Evolutionary conservation across 495 filamentous ascomycete genomes (phyloP).

Genomic region (Trichodelitschia bisporula): DNA sequence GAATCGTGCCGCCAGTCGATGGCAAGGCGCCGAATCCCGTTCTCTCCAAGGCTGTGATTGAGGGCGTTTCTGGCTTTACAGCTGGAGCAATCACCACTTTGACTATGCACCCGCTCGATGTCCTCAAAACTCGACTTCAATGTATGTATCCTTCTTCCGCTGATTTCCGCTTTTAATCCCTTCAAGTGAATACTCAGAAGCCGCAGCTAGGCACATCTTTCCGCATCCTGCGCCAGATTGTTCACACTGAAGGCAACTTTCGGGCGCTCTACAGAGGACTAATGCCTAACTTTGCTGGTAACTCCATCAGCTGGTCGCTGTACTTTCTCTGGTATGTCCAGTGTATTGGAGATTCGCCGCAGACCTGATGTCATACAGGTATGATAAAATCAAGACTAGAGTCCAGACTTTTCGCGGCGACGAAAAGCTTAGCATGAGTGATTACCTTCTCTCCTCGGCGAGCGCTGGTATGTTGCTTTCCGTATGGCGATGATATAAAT

Average conservation of each 20-base stretch:
- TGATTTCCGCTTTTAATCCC: conserved; percentile 15
- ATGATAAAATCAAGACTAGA: conserved; percentile 29
- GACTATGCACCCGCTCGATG: conserved; percentile 65
- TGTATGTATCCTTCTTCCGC: conserved; percentile 25
- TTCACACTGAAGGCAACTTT: conserved; percentile 29
- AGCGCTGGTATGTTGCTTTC: not conserved
- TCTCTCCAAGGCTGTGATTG: conserved; percentile 55
- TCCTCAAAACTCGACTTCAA: conserved; percentile 90
- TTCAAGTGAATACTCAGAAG: not conserved
- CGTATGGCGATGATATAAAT: too few species aligned
- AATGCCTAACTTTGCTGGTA: conserved; percentile 73
- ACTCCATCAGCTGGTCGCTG: conserved; percentile 69
- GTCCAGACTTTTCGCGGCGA: conserved; percentile 11
- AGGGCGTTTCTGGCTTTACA: conserved; percentile 72
- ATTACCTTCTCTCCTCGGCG: conserved; percentile 68
- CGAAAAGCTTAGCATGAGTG: conserved; percentile 31
- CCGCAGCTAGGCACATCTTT: conserved; percentile 27
- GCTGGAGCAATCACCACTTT: conserved; percentile 72
- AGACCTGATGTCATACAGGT: conserved; percentile 16
- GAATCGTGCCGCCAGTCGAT: conserved; percentile 1
- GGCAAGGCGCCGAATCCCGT: not conserved
- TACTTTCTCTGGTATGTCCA: conserved; percentile 44
- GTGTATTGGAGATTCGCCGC: not conserved
- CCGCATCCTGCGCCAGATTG: conserved; percentile 28
- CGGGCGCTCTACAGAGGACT: conserved; percentile 68